These are phyloP conservation scores for Mycena venus DNA, from an alignment of 768 basidiomycete species.

Conservation along the genomic window DNA sequence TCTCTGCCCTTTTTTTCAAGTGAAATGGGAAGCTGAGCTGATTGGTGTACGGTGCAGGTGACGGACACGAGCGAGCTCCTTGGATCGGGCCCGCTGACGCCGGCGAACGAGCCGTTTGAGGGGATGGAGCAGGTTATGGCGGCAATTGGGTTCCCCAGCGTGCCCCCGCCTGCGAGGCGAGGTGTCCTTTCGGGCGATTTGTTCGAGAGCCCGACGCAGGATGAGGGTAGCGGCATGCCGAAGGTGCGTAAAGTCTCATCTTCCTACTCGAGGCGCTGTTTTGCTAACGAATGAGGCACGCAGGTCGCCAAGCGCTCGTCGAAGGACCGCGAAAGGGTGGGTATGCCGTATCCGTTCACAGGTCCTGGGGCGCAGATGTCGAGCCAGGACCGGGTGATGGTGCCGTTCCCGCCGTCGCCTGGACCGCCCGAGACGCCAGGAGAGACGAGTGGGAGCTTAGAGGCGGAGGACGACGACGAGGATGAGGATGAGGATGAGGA, in stretches of 20 bases:
- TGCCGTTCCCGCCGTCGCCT: conserved; percentile 84
- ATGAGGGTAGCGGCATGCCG: conserved; percentile 55
- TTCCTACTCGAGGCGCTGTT: no score
- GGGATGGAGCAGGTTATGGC: conserved; percentile 73
- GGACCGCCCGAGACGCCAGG: conserved; percentile 56
- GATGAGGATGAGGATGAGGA: conserved; percentile 40
- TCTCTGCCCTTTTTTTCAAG: no score
- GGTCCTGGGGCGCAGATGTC: conserved; percentile 72
- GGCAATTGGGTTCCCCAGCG: conserved; percentile 65
- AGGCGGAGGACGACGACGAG: conserved; percentile 36
- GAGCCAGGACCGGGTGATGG: conserved; percentile 61
- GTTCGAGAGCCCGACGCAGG: conserved; percentile 58
- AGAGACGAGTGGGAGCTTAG: conserved; percentile 28
- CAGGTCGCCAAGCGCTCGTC: conserved; percentile 52
- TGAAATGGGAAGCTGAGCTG: no score
- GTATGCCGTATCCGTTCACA: conserved; percentile 77
- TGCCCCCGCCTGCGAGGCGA: conserved; percentile 67
- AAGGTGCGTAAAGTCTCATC: no score
- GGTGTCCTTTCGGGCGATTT: conserved; percentile 74
- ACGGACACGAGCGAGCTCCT: conserved; percentile 46
- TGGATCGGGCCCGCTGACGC: conserved; percentile 23
- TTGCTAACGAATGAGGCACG: background rate
- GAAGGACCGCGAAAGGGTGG: conserved; percentile 57
- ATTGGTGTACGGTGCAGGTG: background rate
- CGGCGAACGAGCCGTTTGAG: conserved; percentile 54